phyloP scores from a whole-genome alignment of 176 grass and related monocot species.

The Aegilops tauschii region DNA sequence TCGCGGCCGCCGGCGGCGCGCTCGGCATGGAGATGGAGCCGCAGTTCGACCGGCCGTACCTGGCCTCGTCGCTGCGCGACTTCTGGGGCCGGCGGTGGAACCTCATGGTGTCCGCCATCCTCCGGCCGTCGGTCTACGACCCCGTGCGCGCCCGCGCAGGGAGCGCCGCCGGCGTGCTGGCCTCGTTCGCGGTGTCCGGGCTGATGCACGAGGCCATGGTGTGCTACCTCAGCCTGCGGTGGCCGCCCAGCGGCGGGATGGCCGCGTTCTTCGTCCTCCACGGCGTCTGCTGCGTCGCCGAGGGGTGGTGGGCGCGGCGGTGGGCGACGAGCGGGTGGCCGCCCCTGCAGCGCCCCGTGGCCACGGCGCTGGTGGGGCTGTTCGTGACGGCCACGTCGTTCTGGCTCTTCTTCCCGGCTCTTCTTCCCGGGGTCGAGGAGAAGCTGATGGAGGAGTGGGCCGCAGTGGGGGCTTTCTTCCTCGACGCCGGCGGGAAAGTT shows the following conservation, averaged over 20 bases:
- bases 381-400: constrained; percentile 34
- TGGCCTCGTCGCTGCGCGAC: constrained; percentile 35
- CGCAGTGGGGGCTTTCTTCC: neutral
- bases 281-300: constrained; percentile 29
- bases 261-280: constrained; percentile 52
- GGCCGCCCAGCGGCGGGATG: constrained; percentile 32
- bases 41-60: constrained; percentile 45
- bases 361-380: neutral
- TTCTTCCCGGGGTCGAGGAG: constrained; percentile 25
- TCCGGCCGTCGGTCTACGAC: constrained; percentile 30
- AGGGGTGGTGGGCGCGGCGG: constrained; percentile 12
- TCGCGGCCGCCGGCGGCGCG: neutral
- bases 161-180: constrained; percentile 12
- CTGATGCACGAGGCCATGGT: constrained; percentile 60
- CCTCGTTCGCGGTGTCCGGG: constrained; percentile 49
- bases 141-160: constrained; percentile 10
- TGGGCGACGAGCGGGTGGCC: constrained; percentile 6
- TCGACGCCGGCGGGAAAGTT: neutral
- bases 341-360: constrained; percentile 6
- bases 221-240: constrained; percentile 24
- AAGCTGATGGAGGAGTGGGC: neutral
- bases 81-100: constrained; percentile 63
- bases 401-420: constrained; percentile 35
- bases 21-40: constrained; percentile 49
- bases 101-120: constrained; percentile 42